Base-by-base conservation (phyloP, 2,329 filamentous ascomycete species). In the Epicoccum sorghinum region DNA sequence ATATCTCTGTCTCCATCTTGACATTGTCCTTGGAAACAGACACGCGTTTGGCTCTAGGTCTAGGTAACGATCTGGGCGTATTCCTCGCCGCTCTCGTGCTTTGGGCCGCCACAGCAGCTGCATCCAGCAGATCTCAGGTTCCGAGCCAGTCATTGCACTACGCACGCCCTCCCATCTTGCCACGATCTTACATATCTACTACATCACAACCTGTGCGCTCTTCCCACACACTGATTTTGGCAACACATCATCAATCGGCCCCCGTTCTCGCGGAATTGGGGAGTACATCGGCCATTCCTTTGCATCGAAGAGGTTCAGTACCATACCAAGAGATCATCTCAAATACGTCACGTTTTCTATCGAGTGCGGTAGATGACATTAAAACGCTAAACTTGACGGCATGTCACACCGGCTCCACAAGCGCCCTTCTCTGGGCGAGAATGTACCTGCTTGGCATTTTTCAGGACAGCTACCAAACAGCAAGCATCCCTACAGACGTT, bases 51-150 rank as follows among this genome's bases (percentile, higher is more conserved):
- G 51, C 51, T 1, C 63, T 65, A 18, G 64, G 65, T 32, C 53
- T 69, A 18, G 73, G 73, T 12, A 58, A 64, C 30, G 69, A 75
- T 23, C 69, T 76, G 60, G 64, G 70, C 29, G 50, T 76, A 10
- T 75, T 71, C 54, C 70, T 68, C 23, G 71, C 74, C 18, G 60
- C 62, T 2, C 59, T 77, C 4, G 68, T 74, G 1, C 52, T 76
- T 0, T 77, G 74, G 74, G 65, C 66, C 6, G 60, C 66, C 13
- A 73, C 70, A 4, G 67, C 68, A 25, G 61, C 68, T 14, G 64
- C 69, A 13, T 65, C 46, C 8, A 62, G 63, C 1, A 61, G 65
- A 10, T 62, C 12, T 7, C 9, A 4, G 25, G 4, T 35, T 39
- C 9, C 2, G 25, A 3, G 38, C 27, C 12, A n/a, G 3, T 24